These are phyloP conservation scores for Fusarium sp. DNA, from an alignment of 2,329 filamentous ascomycete genomes.

Conservation along the genomic window DNA sequence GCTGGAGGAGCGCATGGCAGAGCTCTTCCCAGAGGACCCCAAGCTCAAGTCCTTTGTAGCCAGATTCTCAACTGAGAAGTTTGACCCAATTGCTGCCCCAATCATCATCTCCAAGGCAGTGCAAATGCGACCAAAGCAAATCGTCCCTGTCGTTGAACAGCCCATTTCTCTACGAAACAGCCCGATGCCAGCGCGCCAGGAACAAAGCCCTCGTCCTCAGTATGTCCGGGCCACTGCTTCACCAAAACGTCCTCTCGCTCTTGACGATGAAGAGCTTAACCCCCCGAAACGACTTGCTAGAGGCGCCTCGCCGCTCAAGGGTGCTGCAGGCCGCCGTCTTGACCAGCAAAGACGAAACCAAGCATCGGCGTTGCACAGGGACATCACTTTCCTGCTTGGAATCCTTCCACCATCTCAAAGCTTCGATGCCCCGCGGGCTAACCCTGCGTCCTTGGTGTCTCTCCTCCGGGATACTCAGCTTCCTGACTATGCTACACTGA, in stretches of 20 bases:
- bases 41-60: slow-evolving; percentile 78
- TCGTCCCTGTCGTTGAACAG: slow-evolving; percentile 67
- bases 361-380: slow-evolving; percentile 76
- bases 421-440: slow-evolving; percentile 78
- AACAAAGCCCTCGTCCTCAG: slow-evolving; percentile 61
- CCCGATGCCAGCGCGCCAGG: slow-evolving; percentile 52
- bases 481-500: slow-evolving; percentile 69
- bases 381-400: slow-evolving; percentile 72
- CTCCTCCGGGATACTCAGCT: slow-evolving; percentile 76
- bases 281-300: slow-evolving; percentile 88
- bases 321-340: slow-evolving; percentile 84
- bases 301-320: slow-evolving; percentile 93
- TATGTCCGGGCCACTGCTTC: slow-evolving; percentile 62
- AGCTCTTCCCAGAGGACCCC: slow-evolving; percentile 91
- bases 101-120: slow-evolving; percentile 84
- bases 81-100: slow-evolving; percentile 84
- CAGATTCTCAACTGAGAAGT: slow-evolving; percentile 76
- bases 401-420: slow-evolving; percentile 78
- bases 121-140: slow-evolving; percentile 75
- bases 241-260: slow-evolving; percentile 70
- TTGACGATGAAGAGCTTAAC: slow-evolving; percentile 77
- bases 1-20: slow-evolving; percentile 90
- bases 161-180: slow-evolving; percentile 58
- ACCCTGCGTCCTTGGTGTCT: slow-evolving; percentile 75
- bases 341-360: slow-evolving; percentile 79